These are phyloP conservation scores for Penicillium sp. DNA, from an alignment of 2,329 filamentous ascomycete genomes.

Conservation along the genomic window DNA sequence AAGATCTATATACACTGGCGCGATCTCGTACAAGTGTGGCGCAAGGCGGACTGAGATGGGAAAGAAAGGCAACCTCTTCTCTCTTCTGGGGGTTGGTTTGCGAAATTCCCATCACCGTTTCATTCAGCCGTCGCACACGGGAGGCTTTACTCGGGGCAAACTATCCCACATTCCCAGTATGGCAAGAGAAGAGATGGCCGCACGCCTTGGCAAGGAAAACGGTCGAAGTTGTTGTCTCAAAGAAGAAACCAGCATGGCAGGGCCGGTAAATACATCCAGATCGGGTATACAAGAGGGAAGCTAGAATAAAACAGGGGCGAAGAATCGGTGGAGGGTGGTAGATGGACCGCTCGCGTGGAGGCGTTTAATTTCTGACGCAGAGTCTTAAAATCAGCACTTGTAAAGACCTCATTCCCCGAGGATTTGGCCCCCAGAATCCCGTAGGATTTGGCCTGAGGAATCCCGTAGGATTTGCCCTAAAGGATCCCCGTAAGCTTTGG, in stretches of 20 bases:
- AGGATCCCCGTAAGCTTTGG: too few relatives aligned
- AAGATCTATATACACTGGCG: background rate
- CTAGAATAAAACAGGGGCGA: background rate
- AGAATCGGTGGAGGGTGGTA: background rate
- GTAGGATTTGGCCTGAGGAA: too few relatives aligned
- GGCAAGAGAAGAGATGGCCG: background rate
- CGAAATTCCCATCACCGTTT: background rate
- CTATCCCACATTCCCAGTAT: background rate
- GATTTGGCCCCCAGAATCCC: background rate
- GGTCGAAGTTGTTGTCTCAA: background rate
- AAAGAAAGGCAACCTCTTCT: background rate
- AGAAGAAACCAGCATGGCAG: background rate
- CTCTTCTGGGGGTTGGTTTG: background rate
- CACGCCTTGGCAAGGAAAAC: background rate
- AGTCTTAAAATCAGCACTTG: too few relatives aligned
- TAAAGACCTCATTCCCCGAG: too few relatives aligned
- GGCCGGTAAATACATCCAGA: background rate
- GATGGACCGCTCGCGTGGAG: too few relatives aligned
- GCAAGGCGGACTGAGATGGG: background rate
- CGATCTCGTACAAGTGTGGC: background rate
- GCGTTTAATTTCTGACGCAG: too few relatives aligned
- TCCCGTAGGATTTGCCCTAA: too few relatives aligned
- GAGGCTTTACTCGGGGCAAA: background rate
- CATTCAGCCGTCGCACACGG: background rate
- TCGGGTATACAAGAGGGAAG: background rate